Base-by-base conservation (phyloP, 345 rosid genomes). In the Aurinia saxatilis region DNA sequence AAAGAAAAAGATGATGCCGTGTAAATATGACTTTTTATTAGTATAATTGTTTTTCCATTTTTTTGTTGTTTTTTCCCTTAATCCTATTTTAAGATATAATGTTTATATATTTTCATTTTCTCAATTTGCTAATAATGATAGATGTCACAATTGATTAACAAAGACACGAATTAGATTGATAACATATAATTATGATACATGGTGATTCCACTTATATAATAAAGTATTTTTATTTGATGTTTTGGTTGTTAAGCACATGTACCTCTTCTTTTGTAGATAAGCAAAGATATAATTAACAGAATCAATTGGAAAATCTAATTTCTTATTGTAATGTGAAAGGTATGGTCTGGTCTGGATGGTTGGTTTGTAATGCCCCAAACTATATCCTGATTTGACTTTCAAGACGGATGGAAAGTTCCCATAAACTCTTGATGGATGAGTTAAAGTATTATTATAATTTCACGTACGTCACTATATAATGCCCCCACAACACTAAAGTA, bases 271-370 rank as follows among this genome's bases (percentile, higher is more conserved):
- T 16, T 15, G 8, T 42, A 44, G 16, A 42, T 42, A 7, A 42
- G 2, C 3, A 33, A 3, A 65, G 5, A 15, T 5, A 16, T 25
- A 18, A 11, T 44, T 34, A 25, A 8, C 19, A 56, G 23, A 29
- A 47, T 46, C 63, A 37, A 9, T 37, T 47, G 57, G 27, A 17
- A 21, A 21, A 66, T 67, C 46, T 57, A 18, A 35, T 16, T 66
- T 45, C 39, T 47, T 56, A 57, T 57, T 29, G 35, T 21, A 38
- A 29, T 38, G 36, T 40, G 35, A 30, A 48, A 57, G 57, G 17
- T 48, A 30, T 66, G 57, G 64, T 38, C 48, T 66, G 57, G 64
- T 38, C 48, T 56, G 10, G 25, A 30, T 57, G 41, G 64, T 35
- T 41, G 14, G 18, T 39, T 49, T 48, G 50, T n/a, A 66, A 29